Evolutionary conservation across 257 asterid species (phyloP).

Genomic region (Leonotis leonurus): DNA sequence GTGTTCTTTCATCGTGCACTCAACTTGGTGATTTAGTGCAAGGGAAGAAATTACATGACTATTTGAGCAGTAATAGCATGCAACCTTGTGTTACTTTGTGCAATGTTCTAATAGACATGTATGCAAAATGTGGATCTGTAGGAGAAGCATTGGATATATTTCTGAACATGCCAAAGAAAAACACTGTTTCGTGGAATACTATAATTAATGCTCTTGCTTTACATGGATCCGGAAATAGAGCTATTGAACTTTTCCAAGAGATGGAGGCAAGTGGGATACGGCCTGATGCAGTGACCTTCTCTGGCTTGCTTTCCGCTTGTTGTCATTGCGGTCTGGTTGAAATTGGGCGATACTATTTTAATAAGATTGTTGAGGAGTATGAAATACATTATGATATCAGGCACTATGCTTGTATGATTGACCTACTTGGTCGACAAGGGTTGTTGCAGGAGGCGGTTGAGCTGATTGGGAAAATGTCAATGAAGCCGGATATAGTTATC

Average conservation of each 20-base stretch:
- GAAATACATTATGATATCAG: constrained; percentile 32
- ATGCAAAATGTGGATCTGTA: constrained; percentile 60
- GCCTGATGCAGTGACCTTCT: constrained; percentile 58
- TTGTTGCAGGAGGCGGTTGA: constrained; percentile 39
- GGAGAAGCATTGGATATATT: constrained; percentile 39
- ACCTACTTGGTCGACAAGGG: constrained; percentile 57
- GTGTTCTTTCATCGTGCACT: constrained; percentile 49
- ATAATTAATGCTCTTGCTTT: constrained; percentile 48
- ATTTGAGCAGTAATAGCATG: too few relatives aligned
- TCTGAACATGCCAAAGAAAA: constrained; percentile 28
- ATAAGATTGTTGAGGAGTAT: too few relatives aligned
- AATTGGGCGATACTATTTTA: too few relatives aligned
- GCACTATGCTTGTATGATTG: constrained; percentile 58
- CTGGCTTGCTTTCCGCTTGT: constrained; percentile 57
- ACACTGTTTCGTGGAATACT: constrained; percentile 54
- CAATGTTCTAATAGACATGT: constrained; percentile 63
- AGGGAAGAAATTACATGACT: constrained; percentile 41
- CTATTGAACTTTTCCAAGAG: constrained; percentile 42
- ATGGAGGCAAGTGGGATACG: constrained; percentile 40
- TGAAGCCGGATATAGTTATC: constrained; percentile 46
- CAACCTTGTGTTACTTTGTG: constrained; percentile 24
- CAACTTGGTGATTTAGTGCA: constrained; percentile 49
- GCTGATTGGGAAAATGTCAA: constrained; percentile 40
- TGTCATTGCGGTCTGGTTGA: constrained; percentile 58
- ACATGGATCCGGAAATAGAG: constrained; percentile 45